These are phyloP conservation scores for Calonectria hongkongensis DNA, from an alignment of 2,329 filamentous ascomycete species.

Conservation along the genomic window DNA sequence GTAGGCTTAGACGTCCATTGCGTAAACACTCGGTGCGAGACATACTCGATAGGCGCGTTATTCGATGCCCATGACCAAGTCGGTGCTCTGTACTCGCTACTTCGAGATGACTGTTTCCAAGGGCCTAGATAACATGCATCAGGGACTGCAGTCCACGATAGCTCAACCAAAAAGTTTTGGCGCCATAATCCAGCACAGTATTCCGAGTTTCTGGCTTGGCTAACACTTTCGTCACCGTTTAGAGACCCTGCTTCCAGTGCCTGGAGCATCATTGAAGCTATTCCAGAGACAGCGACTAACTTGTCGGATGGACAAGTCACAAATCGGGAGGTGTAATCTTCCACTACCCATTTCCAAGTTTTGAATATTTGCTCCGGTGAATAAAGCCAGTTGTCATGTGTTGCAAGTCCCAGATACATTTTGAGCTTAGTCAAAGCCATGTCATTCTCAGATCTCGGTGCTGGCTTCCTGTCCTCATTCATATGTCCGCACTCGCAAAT, in stretches of 20 bases:
- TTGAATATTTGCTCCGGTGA: constrained; percentile 8
- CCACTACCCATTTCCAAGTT: constrained; percentile 22
- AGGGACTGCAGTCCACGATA: constrained; percentile 1
- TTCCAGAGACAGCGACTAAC: constrained; percentile 11
- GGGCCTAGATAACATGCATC: background rate
- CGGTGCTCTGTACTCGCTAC: background rate
- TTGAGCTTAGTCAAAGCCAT: background rate
- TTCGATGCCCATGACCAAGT: constrained; percentile 23
- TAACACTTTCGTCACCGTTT: background rate
- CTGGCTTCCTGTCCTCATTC: constrained; percentile 12
- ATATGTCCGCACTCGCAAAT: constrained; percentile 32
- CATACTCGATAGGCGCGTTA: constrained; percentile 9
- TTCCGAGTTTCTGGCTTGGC: background rate
- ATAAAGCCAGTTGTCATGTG: background rate
- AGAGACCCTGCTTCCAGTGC: background rate
- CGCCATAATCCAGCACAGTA: constrained; percentile 21
- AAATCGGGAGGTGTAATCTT: constrained; percentile 18
- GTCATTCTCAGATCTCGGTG: background rate
- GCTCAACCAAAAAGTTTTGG: constrained; percentile 1
- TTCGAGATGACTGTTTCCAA: constrained; percentile 3
- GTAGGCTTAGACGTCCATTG: constrained; percentile 17
- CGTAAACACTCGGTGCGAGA: background rate
- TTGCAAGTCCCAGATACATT: constrained; percentile 14
- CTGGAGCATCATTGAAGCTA: constrained; percentile 17
- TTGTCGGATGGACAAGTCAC: constrained; percentile 5